Conservation (phyloP, 306 rosid genomes). For the Alnus glutinosa region DNA sequence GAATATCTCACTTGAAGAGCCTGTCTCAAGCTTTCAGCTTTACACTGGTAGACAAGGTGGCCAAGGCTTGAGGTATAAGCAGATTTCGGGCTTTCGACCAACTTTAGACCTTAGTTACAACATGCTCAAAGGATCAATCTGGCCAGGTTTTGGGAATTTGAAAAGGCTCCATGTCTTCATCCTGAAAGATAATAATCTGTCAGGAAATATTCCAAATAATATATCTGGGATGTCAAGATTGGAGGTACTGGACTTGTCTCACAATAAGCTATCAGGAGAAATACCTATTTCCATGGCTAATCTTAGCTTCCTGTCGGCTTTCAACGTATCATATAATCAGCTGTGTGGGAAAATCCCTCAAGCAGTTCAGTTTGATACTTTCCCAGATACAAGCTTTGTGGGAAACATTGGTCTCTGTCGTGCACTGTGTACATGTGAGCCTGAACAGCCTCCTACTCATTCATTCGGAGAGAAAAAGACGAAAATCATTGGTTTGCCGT, state of each 20-base stretch:
- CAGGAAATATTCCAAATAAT: constrained; percentile 24
- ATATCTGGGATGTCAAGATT: constrained; percentile 21
- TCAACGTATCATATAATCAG: constrained; percentile 28
- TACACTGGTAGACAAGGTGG: neutral
- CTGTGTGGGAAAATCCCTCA: constrained; percentile 23
- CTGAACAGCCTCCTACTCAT: neutral
- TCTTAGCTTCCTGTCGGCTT: constrained; percentile 31
- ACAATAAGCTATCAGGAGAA: constrained; percentile 30
- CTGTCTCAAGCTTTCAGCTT: neutral
- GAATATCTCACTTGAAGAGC: neutral
- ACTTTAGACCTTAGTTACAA: constrained; percentile 21
- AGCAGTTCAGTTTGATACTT: constrained; percentile 31
- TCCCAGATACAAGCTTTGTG: constrained; percentile 28
- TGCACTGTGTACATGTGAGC: neutral
- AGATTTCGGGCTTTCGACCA: constrained; percentile 18
- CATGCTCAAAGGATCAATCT: constrained; percentile 24
- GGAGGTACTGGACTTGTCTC: constrained; percentile 33
- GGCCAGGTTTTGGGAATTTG: constrained; percentile 34
- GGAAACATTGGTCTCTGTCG: constrained; percentile 20
- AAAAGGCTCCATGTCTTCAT: constrained; percentile 28
- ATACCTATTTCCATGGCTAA: constrained; percentile 26
- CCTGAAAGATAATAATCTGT: constrained; percentile 13
- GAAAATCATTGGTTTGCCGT: neutral
- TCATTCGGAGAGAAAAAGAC: neutral
- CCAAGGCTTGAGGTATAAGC: constrained; percentile 17